Percentiles rank a stretch among this genome's conserved stretches.
These are phyloP conservation scores for Pseudomassariella vexata DNA, from an alignment of 2,329 filamentous ascomycete species.

Conservation along the genomic window DNA sequence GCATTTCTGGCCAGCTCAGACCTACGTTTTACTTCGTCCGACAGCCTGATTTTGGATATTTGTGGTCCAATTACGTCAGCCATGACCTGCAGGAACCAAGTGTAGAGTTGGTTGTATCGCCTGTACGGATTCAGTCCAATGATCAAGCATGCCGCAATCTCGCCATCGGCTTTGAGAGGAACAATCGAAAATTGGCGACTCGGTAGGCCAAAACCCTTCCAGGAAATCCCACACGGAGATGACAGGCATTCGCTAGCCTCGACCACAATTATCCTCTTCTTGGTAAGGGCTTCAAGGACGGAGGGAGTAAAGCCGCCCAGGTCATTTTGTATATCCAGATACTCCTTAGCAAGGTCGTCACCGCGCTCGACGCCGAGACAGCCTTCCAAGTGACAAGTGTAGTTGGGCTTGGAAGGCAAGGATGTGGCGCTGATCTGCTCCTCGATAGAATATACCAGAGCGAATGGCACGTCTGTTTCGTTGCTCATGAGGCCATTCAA, in stretches of 20 bases:
- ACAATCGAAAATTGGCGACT: conserved; percentile 15
- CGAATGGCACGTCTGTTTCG: conserved; percentile 24
- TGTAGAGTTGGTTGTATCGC: conserved; percentile 13
- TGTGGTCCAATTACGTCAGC: conserved; percentile 16
- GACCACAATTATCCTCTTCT: conserved; percentile 11
- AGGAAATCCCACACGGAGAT: not conserved
- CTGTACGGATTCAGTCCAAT: conserved; percentile 18
- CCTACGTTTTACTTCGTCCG: conserved; percentile 16
- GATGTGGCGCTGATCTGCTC: conserved; percentile 13
- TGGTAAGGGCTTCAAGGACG: conserved; percentile 13
- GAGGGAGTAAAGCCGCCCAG: conserved; percentile 15
- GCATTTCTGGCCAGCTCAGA: conserved; percentile 17
- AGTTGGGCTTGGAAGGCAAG: conserved; percentile 8
- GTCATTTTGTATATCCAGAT: conserved; percentile 12
- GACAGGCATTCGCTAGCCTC: conserved; percentile 8
- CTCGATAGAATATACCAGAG: conserved; percentile 24
- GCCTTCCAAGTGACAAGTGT: conserved; percentile 15
- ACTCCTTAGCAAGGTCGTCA: conserved; percentile 10
- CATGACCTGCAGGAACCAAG: conserved; percentile 15
- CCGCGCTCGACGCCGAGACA: conserved; percentile 11
- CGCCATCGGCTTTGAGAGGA: conserved; percentile 13
- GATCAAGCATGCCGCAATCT: conserved; percentile 15
- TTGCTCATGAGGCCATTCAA: conserved; percentile 17
- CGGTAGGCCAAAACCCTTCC: conserved; percentile 11
- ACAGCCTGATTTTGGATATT: conserved; percentile 13